These are phyloP conservation scores for Trapa incisa DNA, from an alignment of 345 rosid genomes.

Conservation along the genomic window DNA sequence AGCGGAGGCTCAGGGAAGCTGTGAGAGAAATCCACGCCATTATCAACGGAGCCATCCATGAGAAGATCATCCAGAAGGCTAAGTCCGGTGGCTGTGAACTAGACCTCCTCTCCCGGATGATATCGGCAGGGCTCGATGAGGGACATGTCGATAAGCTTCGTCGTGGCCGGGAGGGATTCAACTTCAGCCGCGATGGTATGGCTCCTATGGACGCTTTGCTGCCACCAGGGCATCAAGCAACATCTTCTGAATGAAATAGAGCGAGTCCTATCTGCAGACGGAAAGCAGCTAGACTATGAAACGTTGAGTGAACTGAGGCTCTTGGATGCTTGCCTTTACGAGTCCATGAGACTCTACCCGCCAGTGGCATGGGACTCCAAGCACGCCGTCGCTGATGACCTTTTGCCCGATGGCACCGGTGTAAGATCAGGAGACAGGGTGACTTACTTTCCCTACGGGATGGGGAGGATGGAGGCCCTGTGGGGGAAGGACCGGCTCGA, in stretches of 20 bases:
- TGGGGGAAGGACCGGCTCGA: slow-evolving; percentile 60
- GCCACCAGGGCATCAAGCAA: slow-evolving; percentile 20
- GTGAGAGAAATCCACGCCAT: slow-evolving; percentile 21
- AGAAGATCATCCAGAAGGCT: slow-evolving; percentile 21
- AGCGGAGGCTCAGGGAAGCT: slow-evolving; percentile 35
- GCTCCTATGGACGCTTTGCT: slow-evolving; percentile 48
- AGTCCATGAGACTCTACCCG: slow-evolving; percentile 62
- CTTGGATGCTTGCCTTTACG: slow-evolving; percentile 49
- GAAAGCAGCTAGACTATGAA: slow-evolving; percentile 13
- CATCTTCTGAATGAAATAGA: slow-evolving; percentile 31
- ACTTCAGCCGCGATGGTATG: slow-evolving; percentile 54
- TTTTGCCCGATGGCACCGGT: slow-evolving; percentile 53
- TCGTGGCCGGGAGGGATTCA: slow-evolving; percentile 64
- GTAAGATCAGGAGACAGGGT: slow-evolving; percentile 73
- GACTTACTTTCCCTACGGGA: slow-evolving; percentile 73
- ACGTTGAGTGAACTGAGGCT: slow-evolving; percentile 30
- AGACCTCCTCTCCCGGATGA: slow-evolving; percentile 38
- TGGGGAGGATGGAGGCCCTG: slow-evolving; percentile 75
- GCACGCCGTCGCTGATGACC: slow-evolving; percentile 34
- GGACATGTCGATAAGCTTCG: slow-evolving; percentile 44
- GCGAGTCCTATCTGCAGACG: slow-evolving; percentile 4
- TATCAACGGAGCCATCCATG: slow-evolving; percentile 16
- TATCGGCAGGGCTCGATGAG: slow-evolving; percentile 30
- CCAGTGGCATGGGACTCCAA: slow-evolving; percentile 69
- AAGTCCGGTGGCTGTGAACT: neutral